These are phyloP conservation scores for Neoarthrinium moseri DNA, from an alignment of 2,329 filamentous ascomycete species.

Conservation along the genomic window DNA sequence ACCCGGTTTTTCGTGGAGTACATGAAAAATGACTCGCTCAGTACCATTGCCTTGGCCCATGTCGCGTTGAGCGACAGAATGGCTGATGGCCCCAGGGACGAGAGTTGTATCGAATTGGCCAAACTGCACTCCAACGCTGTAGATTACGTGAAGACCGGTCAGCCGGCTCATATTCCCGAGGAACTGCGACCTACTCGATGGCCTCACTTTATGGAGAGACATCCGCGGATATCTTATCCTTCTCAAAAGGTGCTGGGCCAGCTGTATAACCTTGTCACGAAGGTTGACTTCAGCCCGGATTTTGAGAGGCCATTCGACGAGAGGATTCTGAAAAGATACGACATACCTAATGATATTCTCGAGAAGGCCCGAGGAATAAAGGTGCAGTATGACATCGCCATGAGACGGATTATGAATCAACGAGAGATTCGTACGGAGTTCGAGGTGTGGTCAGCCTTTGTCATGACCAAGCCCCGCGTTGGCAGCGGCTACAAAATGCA, in stretches of 20 bases:
- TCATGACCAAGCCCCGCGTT: constrained; percentile 70
- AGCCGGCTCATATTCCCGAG: constrained; percentile 66
- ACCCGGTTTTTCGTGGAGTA: constrained; percentile 86
- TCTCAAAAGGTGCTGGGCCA: constrained; percentile 74
- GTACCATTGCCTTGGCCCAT: constrained; percentile 78
- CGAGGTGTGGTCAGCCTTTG: constrained; percentile 86
- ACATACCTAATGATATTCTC: constrained; percentile 54
- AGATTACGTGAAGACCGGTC: constrained; percentile 90
- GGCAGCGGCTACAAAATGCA: constrained; percentile 81
- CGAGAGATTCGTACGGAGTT: constrained; percentile 84
- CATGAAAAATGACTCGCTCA: constrained; percentile 85
- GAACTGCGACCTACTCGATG: constrained; percentile 61
- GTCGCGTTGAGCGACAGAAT: constrained; percentile 71
- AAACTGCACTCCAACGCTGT: constrained; percentile 86
- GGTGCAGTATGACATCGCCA: constrained; percentile 69
- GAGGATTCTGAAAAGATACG: constrained; percentile 66
- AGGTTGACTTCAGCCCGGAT: constrained; percentile 69
- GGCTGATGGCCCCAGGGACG: constrained; percentile 61
- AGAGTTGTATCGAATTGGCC: constrained; percentile 73
- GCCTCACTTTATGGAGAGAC: constrained; percentile 89
- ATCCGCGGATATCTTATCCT: constrained; percentile 53
- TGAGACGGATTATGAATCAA: constrained; percentile 81
- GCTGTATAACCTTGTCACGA: constrained; percentile 74
- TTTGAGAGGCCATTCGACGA: constrained; percentile 73
- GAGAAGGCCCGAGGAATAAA: constrained; percentile 67